phyloP scores from a whole-genome alignment of 2,329 filamentous ascomycete species.

The Apiospora phragmitis region DNA sequence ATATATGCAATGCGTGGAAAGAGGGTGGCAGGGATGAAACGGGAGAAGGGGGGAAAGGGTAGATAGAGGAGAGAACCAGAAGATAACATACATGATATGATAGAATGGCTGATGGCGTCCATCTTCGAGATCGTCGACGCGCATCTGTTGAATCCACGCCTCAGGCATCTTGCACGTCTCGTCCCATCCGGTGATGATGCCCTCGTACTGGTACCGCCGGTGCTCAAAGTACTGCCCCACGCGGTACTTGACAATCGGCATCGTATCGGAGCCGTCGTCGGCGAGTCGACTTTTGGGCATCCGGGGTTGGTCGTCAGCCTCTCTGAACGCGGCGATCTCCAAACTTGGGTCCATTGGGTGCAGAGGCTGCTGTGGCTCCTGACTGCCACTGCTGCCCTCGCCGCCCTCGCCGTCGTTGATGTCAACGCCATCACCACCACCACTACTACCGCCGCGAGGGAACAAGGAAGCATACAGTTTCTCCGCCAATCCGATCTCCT shows the following conservation, averaged over 20 bases:
- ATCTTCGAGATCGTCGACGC: constrained; percentile 55
- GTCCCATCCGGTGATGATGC: constrained; percentile 65
- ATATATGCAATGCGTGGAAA: too few species aligned
- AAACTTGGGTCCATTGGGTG: background rate
- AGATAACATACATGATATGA: constrained; percentile 52
- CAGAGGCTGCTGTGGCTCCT: too few species aligned
- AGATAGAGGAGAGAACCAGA: background rate
- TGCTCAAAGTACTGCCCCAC: constrained; percentile 64
- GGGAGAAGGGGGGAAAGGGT: background rate
- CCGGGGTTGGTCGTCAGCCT: constrained; percentile 40
- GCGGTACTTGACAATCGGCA: constrained; percentile 34
- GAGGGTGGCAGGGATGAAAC: background rate
- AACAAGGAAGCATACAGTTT: background rate
- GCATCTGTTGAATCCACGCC: constrained; percentile 63
- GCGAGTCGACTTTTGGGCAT: constrained; percentile 37
- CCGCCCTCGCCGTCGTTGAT: background rate
- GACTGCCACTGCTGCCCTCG: background rate
- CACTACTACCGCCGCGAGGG: too few species aligned
- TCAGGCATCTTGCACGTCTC: constrained; percentile 40
- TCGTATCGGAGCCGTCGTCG: background rate
- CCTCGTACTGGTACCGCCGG: constrained; percentile 60
- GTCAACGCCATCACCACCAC: constrained; percentile 18
- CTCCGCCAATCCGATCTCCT: constrained; percentile 17
- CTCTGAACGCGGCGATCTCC: constrained; percentile 40
- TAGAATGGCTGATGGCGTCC: constrained; percentile 67